Conservation (phyloP, 140 eudicot genomes). For the Cichorium intybus region DNA sequence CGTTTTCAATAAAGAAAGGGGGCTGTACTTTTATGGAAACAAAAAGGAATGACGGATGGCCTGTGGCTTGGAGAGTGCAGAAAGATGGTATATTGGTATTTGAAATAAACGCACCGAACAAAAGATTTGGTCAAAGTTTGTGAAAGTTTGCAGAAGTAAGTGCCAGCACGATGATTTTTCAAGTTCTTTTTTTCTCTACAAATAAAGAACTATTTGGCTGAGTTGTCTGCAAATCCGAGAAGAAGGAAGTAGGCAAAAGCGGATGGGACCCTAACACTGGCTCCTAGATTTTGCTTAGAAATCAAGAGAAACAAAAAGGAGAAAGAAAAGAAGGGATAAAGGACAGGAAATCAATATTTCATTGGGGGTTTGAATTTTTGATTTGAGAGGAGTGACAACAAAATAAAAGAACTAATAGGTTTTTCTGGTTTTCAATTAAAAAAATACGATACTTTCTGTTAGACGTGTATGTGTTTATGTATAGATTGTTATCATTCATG, state of each 20-base stretch:
- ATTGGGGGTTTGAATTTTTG: not conserved
- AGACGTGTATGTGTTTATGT: too few relatives aligned
- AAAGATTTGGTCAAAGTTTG: constrained; percentile 13
- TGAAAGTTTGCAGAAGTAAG: constrained; percentile 23
- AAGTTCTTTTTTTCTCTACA: not conserved
- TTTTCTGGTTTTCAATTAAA: too few relatives aligned
- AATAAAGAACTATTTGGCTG: not conserved
- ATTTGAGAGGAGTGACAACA: not conserved
- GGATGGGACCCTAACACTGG: not conserved
- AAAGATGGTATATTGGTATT: constrained; percentile 7
- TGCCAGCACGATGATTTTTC: constrained; percentile 16
- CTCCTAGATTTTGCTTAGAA: not conserved
- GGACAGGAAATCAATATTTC: not conserved
- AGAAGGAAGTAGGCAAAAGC: not conserved
- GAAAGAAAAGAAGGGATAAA: not conserved
- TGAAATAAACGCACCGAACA: not conserved
- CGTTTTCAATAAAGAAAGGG: not conserved
- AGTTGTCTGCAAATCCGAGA: not conserved
- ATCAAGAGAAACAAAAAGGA: not conserved
- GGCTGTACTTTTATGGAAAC: not conserved
- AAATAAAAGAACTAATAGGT: too few relatives aligned
- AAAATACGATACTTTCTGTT: too few relatives aligned
- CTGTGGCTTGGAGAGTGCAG: not conserved
- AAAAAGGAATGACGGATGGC: not conserved
- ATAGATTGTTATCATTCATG: too few relatives aligned